phyloP scores from a whole-genome alignment of 1,139 yeast genomes.

The Geotrichum klebahnii region DNA sequence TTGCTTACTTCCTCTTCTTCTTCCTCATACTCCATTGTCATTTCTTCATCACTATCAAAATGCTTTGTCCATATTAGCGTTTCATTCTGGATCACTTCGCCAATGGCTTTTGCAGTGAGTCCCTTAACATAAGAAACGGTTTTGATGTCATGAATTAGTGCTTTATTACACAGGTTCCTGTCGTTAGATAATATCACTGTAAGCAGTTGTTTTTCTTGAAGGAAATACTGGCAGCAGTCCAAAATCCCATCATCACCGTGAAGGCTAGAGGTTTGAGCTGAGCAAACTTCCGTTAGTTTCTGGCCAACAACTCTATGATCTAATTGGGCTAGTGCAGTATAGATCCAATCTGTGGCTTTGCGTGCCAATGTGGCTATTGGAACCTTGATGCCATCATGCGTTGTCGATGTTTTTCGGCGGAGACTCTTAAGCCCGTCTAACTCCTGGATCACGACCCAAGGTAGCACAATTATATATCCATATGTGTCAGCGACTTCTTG shows the following conservation, averaged over 20 bases:
- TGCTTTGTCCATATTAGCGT: background rate
- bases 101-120: constrained; percentile 61
- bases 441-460: constrained; percentile 66
- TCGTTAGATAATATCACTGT: constrained; percentile 75
- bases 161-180: constrained; percentile 73
- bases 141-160: constrained; percentile 60
- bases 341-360: constrained; percentile 77
- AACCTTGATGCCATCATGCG: constrained; percentile 15
- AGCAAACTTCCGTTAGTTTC: constrained; percentile 47
- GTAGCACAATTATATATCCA: constrained; percentile 57
- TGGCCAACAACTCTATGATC: constrained; percentile 62
- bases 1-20: background rate
- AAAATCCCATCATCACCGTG: constrained; percentile 75
- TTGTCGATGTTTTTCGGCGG: constrained; percentile 23
- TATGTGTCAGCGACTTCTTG: constrained; percentile 38
- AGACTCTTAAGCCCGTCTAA: constrained; percentile 70
- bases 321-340: constrained; percentile 51
- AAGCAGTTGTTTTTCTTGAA: constrained; percentile 40
- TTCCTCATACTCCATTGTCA: constrained; percentile 14
- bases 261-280: constrained; percentile 40
- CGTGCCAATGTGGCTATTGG: constrained; percentile 49
- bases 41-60: constrained; percentile 9
- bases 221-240: constrained; percentile 74
- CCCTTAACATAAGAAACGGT: constrained; percentile 62
- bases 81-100: constrained; percentile 39